Percentiles rank a stretch among this genome's conserved stretches.
These are phyloP conservation scores for Aegilops speltoides DNA, from an alignment of 176 grass and related monocot genomes.

Conservation along the genomic window DNA sequence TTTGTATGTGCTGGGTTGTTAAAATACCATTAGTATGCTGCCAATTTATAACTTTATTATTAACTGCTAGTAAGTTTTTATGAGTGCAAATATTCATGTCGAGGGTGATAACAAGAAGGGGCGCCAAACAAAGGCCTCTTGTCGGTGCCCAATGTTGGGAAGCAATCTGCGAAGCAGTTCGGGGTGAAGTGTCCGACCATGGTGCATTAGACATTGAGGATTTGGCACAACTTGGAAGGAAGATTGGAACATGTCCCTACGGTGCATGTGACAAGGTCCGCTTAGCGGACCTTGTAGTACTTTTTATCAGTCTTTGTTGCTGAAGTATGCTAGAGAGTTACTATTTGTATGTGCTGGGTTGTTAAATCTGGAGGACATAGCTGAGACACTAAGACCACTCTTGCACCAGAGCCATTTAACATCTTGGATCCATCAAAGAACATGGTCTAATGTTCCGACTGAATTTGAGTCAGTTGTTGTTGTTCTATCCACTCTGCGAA, in stretches of 20 bases:
- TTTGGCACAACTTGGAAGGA: constrained; percentile 71
- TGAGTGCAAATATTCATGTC: constrained; percentile 33
- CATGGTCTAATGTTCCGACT: no score
- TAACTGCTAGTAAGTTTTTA: constrained; percentile 18
- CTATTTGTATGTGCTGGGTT: background rate
- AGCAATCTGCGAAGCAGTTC: constrained; percentile 67
- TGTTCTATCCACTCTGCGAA: no score
- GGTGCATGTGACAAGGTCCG: constrained; percentile 68
- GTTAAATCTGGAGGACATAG: no score
- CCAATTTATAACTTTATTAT: constrained; percentile 6
- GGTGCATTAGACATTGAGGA: constrained; percentile 88
- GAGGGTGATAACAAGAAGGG: constrained; percentile 48
- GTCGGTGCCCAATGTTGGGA: constrained; percentile 82
- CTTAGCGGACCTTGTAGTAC: constrained; percentile 74
- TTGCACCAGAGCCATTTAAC: no score
- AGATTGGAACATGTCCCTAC: constrained; percentile 84
- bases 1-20: background rate
- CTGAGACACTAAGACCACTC: no score
- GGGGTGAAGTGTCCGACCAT: constrained; percentile 46
- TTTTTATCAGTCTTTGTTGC: constrained; percentile 83
- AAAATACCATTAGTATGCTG: background rate
- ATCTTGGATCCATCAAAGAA: no score
- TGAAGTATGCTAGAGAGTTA: constrained; percentile 86
- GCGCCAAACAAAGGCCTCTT: constrained; percentile 51
- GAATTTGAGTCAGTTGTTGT: no score